These are phyloP conservation scores for Rhizomucor pusillus DNA, from an alignment of 371 early-diverging fungal genomes.

Conservation along the genomic window DNA sequence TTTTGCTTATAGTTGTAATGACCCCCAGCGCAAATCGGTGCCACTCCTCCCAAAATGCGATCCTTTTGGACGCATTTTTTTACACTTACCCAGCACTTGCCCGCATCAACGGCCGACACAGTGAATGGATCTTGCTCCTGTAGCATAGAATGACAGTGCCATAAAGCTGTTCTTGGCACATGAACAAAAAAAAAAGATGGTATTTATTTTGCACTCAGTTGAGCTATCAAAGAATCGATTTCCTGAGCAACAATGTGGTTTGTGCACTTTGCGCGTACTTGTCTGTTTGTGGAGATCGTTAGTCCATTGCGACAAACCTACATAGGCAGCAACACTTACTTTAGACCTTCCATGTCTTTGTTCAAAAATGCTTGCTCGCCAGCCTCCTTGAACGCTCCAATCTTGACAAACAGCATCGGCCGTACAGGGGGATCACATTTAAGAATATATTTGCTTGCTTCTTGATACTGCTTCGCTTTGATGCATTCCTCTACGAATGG, in stretches of 20 bases:
- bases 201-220: slow-evolving; percentile 37
- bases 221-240: slow-evolving; percentile 50
- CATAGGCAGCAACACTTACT: slow-evolving; percentile 32
- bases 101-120: too few species aligned
- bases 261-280: slow-evolving; percentile 50
- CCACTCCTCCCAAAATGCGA: too few species aligned
- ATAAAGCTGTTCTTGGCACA: neutral
- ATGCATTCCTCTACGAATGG: slow-evolving; percentile 87
- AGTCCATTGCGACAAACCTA: slow-evolving; percentile 1
- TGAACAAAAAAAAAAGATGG: slow-evolving; percentile 3
- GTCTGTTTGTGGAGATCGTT: slow-evolving; percentile 21
- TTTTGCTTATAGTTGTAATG: too few species aligned
- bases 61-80: too few species aligned
- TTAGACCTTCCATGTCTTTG: slow-evolving; percentile 66
- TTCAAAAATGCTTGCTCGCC: slow-evolving; percentile 69
- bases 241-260: slow-evolving; percentile 55
- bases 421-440: slow-evolving; percentile 68
- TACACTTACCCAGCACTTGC: too few species aligned
- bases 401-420: slow-evolving; percentile 71
- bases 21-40: too few species aligned
- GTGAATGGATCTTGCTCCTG: too few species aligned
- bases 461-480: slow-evolving; percentile 71
- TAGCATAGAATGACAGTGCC: too few species aligned
- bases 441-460: slow-evolving; percentile 78
- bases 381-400: slow-evolving; percentile 77